These are phyloP conservation scores for Backusella liffmaniae DNA, from an alignment of 192 early-diverging fungal genomes.

Conservation along the genomic window DNA sequence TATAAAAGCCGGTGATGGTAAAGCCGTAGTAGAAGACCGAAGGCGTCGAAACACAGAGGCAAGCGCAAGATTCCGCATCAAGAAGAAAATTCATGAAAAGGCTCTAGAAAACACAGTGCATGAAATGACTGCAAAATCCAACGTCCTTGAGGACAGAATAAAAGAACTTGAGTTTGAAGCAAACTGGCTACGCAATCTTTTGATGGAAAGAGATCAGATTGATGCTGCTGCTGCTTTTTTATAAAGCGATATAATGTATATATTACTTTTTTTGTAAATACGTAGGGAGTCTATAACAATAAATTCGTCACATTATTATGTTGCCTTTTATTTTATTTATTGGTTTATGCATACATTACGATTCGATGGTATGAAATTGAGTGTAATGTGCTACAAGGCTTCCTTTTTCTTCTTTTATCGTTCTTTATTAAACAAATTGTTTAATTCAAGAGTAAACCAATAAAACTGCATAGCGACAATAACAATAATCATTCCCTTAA, in stretches of 20 bases:
- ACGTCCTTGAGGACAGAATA: slow-evolving; percentile 69
- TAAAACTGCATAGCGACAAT: too few species aligned
- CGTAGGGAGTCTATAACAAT: neutral
- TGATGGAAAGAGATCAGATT: slow-evolving; percentile 68
- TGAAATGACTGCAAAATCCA: slow-evolving; percentile 70
- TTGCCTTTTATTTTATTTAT: too few species aligned
- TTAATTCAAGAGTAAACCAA: too few species aligned
- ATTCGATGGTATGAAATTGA: too few species aligned
- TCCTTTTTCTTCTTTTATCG: too few species aligned
- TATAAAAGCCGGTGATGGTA: too few species aligned
- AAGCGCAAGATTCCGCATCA: slow-evolving; percentile 91
- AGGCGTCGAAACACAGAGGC: slow-evolving; percentile 90
- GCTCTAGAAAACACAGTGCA: slow-evolving; percentile 72
- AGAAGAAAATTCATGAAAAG: slow-evolving; percentile 91
- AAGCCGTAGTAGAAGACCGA: slow-evolving; percentile 72
- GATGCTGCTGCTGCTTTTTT: neutral
- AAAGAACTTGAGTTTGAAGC: slow-evolving; percentile 87
- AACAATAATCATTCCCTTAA: too few species aligned
- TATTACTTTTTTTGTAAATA: neutral
- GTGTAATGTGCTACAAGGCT: too few species aligned
- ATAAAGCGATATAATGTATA: neutral
- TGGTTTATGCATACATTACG: too few species aligned
- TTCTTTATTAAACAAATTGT: too few species aligned
- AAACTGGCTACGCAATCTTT: slow-evolving; percentile 81
- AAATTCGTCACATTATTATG: neutral